Conservation (phyloP, 2,329 filamentous ascomycete genomes). For the Neonectria punicea region DNA sequence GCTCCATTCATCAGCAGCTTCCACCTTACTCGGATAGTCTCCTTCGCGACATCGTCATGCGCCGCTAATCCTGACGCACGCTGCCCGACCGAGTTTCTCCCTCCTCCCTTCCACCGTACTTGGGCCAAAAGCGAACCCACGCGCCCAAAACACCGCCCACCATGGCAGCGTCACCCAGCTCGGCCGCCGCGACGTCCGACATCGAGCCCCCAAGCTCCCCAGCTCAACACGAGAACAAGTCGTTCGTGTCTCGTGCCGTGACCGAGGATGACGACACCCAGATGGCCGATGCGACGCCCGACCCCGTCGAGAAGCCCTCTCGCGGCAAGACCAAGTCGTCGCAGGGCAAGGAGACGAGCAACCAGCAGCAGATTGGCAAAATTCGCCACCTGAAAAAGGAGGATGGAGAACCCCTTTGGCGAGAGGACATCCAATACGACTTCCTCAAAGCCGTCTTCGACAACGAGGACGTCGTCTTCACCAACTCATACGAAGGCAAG, state of each 20-base stretch:
- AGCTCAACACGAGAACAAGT: conserved; percentile 54
- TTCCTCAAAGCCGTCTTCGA: conserved; percentile 85
- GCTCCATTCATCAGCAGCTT: conserved; percentile 13
- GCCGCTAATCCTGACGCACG: conserved; percentile 31
- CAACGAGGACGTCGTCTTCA: conserved; percentile 80
- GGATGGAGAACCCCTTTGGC: conserved; percentile 87
- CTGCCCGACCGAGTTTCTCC: conserved; percentile 15
- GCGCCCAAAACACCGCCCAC: conserved; percentile 29
- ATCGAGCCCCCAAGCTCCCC: conserved; percentile 60
- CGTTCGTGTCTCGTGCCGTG: conserved; percentile 56
- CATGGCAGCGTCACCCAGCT: conserved; percentile 56
- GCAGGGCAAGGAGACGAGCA: conserved; percentile 49
- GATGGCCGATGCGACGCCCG: conserved; percentile 56
- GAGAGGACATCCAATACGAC: conserved; percentile 88
- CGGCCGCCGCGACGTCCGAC: conserved; percentile 56
- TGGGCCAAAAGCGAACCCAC: conserved; percentile 1
- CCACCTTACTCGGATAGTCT: not conserved
- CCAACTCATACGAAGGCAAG: conserved; percentile 82
- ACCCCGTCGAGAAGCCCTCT: conserved; percentile 53
- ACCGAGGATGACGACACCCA: conserved; percentile 61
- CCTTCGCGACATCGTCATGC: conserved; percentile 34
- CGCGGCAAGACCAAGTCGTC: conserved; percentile 50
- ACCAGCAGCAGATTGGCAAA: conserved; percentile 66
- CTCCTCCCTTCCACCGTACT: conserved; percentile 5
- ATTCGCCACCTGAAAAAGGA: conserved; percentile 89